phyloP scores from a whole-genome alignment of 2,329 filamentous ascomycete species.

The Fusarium cicatricum region DNA sequence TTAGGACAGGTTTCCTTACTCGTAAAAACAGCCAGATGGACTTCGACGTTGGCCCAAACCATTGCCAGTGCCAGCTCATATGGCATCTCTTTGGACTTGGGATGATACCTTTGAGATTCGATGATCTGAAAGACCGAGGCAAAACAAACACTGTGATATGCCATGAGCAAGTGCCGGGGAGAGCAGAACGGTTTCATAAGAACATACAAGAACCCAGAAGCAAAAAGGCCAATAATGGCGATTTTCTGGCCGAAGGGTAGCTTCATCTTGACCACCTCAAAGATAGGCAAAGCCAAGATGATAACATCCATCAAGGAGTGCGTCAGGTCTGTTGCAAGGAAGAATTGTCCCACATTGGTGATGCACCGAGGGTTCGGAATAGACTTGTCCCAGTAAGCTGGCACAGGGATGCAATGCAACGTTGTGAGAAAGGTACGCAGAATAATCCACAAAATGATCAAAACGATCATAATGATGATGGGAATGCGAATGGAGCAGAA shows the following conservation, averaged over 20 bases:
- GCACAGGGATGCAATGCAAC: conserved; percentile 28
- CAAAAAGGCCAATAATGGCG: conserved; percentile 25
- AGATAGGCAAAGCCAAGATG: conserved; percentile 21
- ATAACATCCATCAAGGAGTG: conserved; percentile 29
- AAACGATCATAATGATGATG: conserved; percentile 38
- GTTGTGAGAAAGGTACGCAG: conserved; percentile 34
- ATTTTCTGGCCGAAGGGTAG: conserved; percentile 24
- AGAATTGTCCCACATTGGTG: conserved; percentile 12
- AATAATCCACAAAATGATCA: conserved; percentile 40
- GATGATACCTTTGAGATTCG: conserved; percentile 14
- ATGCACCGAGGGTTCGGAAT: conserved; percentile 12
- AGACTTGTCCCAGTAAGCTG: conserved; percentile 30
- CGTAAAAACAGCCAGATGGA: conserved; percentile 24
- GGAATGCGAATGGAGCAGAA: conserved; percentile 39
- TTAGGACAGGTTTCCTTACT: background rate
- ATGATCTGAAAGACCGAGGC: conserved; percentile 28
- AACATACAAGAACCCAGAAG: conserved; percentile 22
- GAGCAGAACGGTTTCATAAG: rapidly evolving
- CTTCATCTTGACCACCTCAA: conserved; percentile 18
- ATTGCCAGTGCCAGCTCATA: conserved; percentile 26
- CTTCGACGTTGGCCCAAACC: conserved; percentile 28
- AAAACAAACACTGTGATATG: conserved; percentile 12
- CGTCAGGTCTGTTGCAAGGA: conserved; percentile 24
- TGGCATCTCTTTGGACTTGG: conserved; percentile 23
- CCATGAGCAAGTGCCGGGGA: background rate